Base-by-base conservation (phyloP, 352 stramenopile genomes). In the Phytophthora sp. region DNA sequence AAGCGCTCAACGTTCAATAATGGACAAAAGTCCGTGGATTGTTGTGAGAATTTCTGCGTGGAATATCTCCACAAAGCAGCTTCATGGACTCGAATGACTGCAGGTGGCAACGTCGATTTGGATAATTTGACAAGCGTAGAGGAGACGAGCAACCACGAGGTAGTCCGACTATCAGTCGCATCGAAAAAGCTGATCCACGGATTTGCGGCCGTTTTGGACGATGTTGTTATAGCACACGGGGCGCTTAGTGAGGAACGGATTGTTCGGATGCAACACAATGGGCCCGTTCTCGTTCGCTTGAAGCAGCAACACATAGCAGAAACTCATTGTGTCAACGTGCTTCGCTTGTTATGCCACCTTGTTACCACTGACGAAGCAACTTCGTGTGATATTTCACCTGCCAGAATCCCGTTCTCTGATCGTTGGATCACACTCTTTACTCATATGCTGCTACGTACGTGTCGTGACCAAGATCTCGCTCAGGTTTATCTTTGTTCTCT, bases 321-420 rank as follows among this genome's bases (percentile, higher is more conserved):
- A 52, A 61, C 2, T 4, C 44, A 84, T 20, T 79, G 66, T 46
- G 38, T 26, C 4, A 62, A 80, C 12, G 38, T 84, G 16, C 54
- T 88, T 24, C 47, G 66, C 5, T 35, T 88, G 15, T 51, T 88
- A n/a, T 80, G 67, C 15, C 71, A 63, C 35, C 49, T 82, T 12
- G 55, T 65, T 35, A 20, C n/a, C 6, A 11, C 36, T 36, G 36
- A 9, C 11, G 30, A 55, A 16, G 26, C 8, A 38, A 46, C n/a
- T 6, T 45, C 38, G 27, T 12, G 16, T 6, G 36, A 61, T 2
- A 27, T 20, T 52, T 57, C 8, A 41, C 23, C 47, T 49, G 24
- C 42, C 9, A 20, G 1, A 20, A 11, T 53, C 0, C 4, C 47
- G 3, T 42, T 55, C 24, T 84, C 75, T 2, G 21, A 66, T 46